Evolutionary conservation across 225 moss, liverwort and hornwort species (phyloP), one percentile per base, ranked within the genome.

Genomic region (Anthoceros angustus): DNA sequence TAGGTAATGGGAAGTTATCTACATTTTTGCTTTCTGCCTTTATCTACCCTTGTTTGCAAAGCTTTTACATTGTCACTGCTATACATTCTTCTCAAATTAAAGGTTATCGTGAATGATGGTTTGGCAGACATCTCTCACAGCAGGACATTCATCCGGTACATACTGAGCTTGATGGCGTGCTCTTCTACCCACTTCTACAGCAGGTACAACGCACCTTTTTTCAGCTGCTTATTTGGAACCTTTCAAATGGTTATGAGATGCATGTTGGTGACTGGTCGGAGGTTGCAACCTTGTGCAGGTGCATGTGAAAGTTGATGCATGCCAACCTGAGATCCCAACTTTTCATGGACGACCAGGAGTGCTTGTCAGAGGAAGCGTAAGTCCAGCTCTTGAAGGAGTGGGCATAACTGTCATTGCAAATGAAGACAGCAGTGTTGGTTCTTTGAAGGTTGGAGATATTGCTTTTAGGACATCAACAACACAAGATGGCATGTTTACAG

Each of bases 341-440:
- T 98, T 92, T 65, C 69, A 73, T 63, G 95, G 88, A 55, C 91
- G 85, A 65, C 85, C 78, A 69, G 84, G 81, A 77, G 85, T 83
- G 11, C 72, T 76, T 42, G 67, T 87, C 7, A 80, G 77, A 46
- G 84, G 80, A 7, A 80, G 43, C 63, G 83, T 83, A 25, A 63
- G 71, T 67, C 87, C 91, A 61, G 69, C 84, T 41, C 70, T 76
- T 9, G 81, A 67, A n/a, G 86, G 72, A 70, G 84, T 86, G 61
- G 80, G 81, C 49, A 71, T 83, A 6, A 72, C 79, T 21, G 61
- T 81, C 70, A 32, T 80, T 41, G 43, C 87, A 50, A 74, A 83
- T 64, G 81, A 70, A 66, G 78, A 77, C 9, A 80, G 79, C 62
- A 38, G 65, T 18, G 79, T 75, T 63, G 91, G 80, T 68, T 68